A percentile compares a stretch with the other conserved stretches of the same genome.
phyloP scores from a whole-genome alignment of 148 eudicot genomes.

The Persicaria maculosa region DNA sequence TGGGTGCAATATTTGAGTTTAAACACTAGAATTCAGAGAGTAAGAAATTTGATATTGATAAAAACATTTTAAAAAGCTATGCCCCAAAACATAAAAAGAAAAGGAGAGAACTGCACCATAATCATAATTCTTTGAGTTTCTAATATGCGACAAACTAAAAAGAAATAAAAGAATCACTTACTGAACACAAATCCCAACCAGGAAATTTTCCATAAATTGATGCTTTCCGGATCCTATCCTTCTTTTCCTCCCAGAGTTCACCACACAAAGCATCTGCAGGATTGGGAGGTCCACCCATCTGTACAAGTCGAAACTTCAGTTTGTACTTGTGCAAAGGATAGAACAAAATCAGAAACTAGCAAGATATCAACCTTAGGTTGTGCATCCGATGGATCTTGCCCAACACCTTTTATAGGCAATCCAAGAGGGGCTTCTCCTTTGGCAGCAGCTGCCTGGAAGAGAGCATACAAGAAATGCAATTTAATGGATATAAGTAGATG shows the following conservation, averaged over 20 bases:
- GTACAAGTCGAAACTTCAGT: conserved; percentile 20
- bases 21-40: not conserved
- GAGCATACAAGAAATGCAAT: not conserved
- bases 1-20: not conserved
- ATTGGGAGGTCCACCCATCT: conserved; percentile 74
- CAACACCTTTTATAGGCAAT: conserved; percentile 68
- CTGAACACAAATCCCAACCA: conserved; percentile 96
- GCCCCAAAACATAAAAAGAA: not conserved
- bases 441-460: conserved; percentile 82
- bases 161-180: conserved; percentile 36
- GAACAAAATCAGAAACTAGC: not conserved
- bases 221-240: conserved; percentile 71
- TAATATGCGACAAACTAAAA: not conserved
- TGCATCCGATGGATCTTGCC: conserved; percentile 80
- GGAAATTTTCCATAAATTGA: conserved; percentile 75
- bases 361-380: conserved; percentile 49
- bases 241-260: conserved; percentile 94
- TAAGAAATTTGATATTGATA: too few relatives aligned
- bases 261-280: conserved; percentile 90
- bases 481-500: not conserved
- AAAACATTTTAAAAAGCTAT: not conserved
- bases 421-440: conserved; percentile 99
- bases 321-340: conserved; percentile 12
- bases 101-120: not conserved
- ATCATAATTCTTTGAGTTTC: conserved; percentile 1